These are phyloP conservation scores for Pythium myriotylum DNA, from an alignment of 352 stramenopile species.

Conservation along the genomic window DNA sequence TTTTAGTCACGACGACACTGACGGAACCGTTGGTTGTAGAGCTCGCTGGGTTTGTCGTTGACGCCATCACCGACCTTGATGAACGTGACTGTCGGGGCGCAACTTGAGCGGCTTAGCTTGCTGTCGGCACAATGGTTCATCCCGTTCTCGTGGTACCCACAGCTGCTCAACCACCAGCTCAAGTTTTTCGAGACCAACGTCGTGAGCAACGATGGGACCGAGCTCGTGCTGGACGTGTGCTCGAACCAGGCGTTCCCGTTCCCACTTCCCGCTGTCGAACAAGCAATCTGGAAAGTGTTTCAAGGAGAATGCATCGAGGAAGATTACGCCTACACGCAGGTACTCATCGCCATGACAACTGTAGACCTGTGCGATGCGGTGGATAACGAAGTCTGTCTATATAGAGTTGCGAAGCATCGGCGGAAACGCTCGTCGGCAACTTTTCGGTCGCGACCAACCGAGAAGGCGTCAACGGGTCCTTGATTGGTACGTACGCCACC, in stretches of 20 bases:
- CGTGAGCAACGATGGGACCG: background rate
- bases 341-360: no score
- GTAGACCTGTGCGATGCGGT: no score
- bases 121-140: constrained; percentile 1
- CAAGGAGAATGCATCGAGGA: constrained; percentile 4
- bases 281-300: constrained; percentile 14
- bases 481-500: constrained; percentile 8
- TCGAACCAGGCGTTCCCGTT: constrained; percentile 18
- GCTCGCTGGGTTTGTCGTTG: background rate
- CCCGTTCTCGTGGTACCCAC: background rate
- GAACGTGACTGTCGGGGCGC: background rate
- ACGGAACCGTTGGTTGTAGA: no score
- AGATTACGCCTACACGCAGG: constrained; percentile 8
- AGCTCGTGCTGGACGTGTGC: constrained; percentile 6
- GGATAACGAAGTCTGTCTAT: no score
- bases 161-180: background rate
- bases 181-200: constrained; percentile 1
- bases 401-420: constrained; percentile 4
- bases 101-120: background rate
- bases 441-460: background rate
- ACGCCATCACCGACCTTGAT: background rate
- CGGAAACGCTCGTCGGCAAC: background rate
- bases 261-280: background rate
- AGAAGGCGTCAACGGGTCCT: background rate
- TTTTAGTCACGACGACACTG: no score